A percentile compares a stretch with the other conserved stretches of the same genome.
phyloP scores from a whole-genome alignment of 208 protist genomes.

The Leishmania guyanensis region DNA sequence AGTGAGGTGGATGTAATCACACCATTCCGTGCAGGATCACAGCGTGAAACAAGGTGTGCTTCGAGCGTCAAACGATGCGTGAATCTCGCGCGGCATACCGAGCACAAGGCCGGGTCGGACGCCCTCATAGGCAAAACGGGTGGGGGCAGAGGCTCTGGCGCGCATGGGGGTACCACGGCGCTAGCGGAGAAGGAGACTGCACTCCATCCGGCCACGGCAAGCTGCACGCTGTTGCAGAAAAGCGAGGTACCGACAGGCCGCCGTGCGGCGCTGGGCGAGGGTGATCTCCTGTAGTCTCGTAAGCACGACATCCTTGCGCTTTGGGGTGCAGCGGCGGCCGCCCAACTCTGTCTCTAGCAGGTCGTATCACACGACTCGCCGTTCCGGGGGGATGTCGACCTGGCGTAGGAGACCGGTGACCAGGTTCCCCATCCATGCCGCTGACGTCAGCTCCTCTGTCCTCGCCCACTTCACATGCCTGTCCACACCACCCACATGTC shows the following conservation, averaged over 20 bases:
- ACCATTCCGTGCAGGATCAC: too few relatives aligned
- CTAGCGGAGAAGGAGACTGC: not conserved
- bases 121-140: not conserved
- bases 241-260: not conserved
- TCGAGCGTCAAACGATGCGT: not conserved
- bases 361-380: too few relatives aligned
- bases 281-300: not conserved
- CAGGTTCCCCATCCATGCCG: not conserved
- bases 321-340: not conserved
- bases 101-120: not conserved
- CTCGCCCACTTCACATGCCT: not conserved
- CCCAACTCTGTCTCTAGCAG: not conserved
- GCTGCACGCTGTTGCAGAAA: not conserved
- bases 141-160: not conserved
- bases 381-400: too few relatives aligned
- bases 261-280: not conserved
- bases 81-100: not conserved
- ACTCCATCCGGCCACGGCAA: not conserved
- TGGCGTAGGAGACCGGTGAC: not conserved
- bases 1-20: too few relatives aligned
- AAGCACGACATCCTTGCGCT: not conserved
- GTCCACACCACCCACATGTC: too few relatives aligned
- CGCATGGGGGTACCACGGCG: not conserved
- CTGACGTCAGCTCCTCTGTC: not conserved
- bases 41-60: too few relatives aligned